Base-by-base conservation (phyloP, 306 rosid species). In the Senna tora region DNA sequence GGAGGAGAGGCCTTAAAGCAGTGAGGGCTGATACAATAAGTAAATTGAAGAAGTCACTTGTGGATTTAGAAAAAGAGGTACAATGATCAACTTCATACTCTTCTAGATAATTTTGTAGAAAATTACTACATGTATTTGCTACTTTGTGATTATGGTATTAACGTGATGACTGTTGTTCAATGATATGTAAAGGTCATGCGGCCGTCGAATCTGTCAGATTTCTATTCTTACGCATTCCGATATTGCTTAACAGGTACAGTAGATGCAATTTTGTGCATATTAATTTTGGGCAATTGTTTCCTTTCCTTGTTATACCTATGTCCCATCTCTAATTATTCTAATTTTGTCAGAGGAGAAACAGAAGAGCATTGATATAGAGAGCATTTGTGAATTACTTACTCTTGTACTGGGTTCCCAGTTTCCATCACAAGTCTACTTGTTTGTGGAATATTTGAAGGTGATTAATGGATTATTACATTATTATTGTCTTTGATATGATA, bases 51-150 rank as follows among this genome's bases (percentile, higher is more conserved):
- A 95, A 95, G 85, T 91, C 93, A 52, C 96, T 95, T 33, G 89
- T 96, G 25, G 97, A 95, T 73, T 81, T 95, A 60, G 99, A 91
- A 85, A 91, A 89, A 78, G 99, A 95, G 97, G 97, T 95, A 82
- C 21, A 60, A 38, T 81, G 39, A 51, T 64, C 55, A 42, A 60
- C 20, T 41, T 74, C 25, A 22, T 70, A 17, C 41, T 46, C 46
- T 47, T 80, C 41, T 10, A 45, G 33, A 57, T 65, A 3, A 75
- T 61, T 59, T 51, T 16, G 20, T 64, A 47, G 34, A 21, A 64
- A 56, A 54, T 69, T 46, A n/a, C 33, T 47, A 17, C 13, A 6
- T 61, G 72, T 14, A 32, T 53, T 49, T 17, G 54, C 41, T 67
- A 52, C 46, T 41, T 47, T 47, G 64, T 59, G 58, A 38, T 46